Evolutionary conservation across 225 moss, liverwort and hornwort species (phyloP).

Genomic region (Ulota crispa): DNA sequence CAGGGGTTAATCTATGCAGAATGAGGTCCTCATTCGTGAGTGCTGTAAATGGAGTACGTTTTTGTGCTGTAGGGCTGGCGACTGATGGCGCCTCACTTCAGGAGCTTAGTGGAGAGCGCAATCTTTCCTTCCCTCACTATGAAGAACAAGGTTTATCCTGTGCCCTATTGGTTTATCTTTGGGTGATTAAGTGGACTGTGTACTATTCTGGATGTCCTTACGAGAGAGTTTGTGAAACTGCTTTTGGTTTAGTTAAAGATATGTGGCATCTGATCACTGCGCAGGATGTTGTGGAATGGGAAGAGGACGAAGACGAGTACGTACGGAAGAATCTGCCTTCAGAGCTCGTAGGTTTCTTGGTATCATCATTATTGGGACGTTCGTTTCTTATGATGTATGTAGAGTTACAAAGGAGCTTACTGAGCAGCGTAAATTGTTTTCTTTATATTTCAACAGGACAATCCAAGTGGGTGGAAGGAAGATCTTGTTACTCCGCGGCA

Average conservation of each 20-base stretch:
- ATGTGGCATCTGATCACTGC: constrained; percentile 8
- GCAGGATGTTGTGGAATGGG: constrained; percentile 90
- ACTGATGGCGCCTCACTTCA: constrained; percentile 93
- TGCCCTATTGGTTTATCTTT: constrained; percentile 1
- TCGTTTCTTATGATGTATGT: background rate
- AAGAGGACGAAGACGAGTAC: constrained; percentile 94
- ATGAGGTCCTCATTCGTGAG: constrained; percentile 2
- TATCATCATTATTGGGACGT: background rate
- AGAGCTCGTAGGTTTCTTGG: constrained; percentile 66
- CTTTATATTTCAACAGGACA: constrained; percentile 56
- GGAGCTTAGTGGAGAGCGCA: constrained; percentile 76
- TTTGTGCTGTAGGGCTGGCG: constrained; percentile 76
- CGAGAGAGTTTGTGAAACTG: background rate
- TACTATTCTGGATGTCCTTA: background rate
- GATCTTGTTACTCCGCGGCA: constrained; percentile 82
- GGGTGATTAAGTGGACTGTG: constrained; percentile 6
- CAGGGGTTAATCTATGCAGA: background rate
- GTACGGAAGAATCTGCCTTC: constrained; percentile 89
- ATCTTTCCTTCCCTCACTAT: constrained; percentile 83
- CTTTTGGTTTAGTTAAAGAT: constrained; percentile 11
- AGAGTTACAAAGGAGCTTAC: background rate
- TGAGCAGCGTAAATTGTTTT: background rate
- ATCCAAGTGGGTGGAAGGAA: constrained; percentile 91
- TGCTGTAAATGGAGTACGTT: background rate
- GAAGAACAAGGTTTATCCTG: constrained; percentile 66